Evolutionary conservation across 2,329 filamentous ascomycete genomes (phyloP).

Genomic region (Rhynchosporium secalis): DNA sequence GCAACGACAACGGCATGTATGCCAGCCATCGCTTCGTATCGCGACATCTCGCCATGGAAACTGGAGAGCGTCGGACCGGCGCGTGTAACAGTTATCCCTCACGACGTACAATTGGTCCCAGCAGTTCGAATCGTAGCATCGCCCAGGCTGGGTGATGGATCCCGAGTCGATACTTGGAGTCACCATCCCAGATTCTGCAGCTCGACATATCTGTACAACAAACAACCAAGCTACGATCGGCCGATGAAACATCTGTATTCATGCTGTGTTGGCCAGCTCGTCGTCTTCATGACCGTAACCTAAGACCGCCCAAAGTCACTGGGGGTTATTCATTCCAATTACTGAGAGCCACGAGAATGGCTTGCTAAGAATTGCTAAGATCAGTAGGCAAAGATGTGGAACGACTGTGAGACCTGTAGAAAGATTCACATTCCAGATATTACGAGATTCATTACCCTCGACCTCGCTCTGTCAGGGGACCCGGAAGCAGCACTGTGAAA

Average conservation of each 20-base stretch:
- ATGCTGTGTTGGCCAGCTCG: constrained; percentile 1
- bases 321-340: too few species aligned
- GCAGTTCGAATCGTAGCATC: neutral
- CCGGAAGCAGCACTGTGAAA: too few species aligned
- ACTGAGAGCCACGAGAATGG: too few species aligned
- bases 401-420: too few species aligned
- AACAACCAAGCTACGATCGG: constrained; percentile 7
- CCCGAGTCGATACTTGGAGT: neutral
- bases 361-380: too few species aligned
- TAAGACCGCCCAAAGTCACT: neutral
- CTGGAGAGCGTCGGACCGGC: neutral
- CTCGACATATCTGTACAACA: neutral
- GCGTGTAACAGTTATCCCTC: neutral
- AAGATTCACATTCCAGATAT: too few species aligned
- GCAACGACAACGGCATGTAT: constrained; percentile 12
- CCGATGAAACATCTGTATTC: constrained; percentile 10
- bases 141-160: neutral
- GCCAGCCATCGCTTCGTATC: neutral
- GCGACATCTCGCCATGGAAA: neutral
- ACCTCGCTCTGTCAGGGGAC: too few species aligned
- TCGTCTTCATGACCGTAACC: neutral
- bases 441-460: too few species aligned
- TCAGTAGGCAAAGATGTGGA: too few species aligned
- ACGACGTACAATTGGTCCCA: neutral
- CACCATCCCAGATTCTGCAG: constrained; percentile 7